These are phyloP conservation scores for Zelonia costaricensis DNA, from an alignment of 208 protist genomes.

Conservation along the genomic window DNA sequence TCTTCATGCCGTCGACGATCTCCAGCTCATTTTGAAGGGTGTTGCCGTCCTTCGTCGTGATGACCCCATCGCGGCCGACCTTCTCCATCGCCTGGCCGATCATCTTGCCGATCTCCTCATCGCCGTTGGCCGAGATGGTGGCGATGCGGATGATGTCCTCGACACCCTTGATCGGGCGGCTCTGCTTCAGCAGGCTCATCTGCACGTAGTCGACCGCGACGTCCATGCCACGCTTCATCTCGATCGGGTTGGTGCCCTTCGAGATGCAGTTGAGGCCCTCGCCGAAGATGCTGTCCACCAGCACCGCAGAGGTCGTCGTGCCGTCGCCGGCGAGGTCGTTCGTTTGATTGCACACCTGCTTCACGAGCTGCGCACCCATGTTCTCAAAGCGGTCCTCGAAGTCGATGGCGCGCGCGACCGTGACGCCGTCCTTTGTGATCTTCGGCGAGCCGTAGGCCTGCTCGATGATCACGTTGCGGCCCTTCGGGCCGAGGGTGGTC, in stretches of 20 bases:
- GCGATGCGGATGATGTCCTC: constrained; percentile 98
- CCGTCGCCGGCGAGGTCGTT: constrained; percentile 99
- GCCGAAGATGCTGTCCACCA: constrained; percentile 97
- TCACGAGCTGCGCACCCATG: constrained; percentile 98
- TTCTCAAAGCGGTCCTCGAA: constrained; percentile 98
- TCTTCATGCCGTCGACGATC: constrained; percentile 98
- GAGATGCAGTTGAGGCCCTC: constrained; percentile 98
- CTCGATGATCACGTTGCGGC: constrained; percentile 99
- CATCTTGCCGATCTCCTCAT: constrained; percentile 97
- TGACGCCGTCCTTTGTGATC: constrained; percentile 99
- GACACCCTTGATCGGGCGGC: constrained; percentile 94
- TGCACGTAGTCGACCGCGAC: constrained; percentile 93
- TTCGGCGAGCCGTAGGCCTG: constrained; percentile 97
- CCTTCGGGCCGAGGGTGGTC: constrained; percentile 98
- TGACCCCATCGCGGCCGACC: constrained; percentile 99
- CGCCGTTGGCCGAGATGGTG: constrained; percentile 99
- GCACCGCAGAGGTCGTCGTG: constrained; percentile 99
- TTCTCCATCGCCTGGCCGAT: constrained; percentile 99
- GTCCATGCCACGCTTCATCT: constrained; percentile 99
- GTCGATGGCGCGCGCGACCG: constrained; percentile 99
- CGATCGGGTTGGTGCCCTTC: constrained; percentile 99
- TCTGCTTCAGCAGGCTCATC: constrained; percentile 85
- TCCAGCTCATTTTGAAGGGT: constrained; percentile 98
- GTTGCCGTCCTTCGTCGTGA: constrained; percentile 99
- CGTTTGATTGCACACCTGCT: constrained; percentile 97